Base-by-base conservation (phyloP, 164 flowering plant genomes). In the Vitis cinerea region DNA sequence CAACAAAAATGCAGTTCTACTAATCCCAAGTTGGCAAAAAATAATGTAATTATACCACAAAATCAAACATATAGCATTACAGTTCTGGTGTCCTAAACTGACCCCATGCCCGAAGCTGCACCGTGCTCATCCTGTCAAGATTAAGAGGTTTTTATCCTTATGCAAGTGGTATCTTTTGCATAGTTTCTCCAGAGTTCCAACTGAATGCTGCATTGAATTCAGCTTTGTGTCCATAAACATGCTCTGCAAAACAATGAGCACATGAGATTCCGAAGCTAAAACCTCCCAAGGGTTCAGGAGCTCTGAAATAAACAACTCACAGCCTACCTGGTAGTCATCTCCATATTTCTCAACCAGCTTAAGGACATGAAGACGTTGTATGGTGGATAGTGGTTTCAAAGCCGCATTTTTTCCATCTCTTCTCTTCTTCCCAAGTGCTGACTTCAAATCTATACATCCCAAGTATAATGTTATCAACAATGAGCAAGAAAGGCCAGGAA, bases 171-270 rank as follows among this genome's bases (percentile, higher is more conserved):
- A 93, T 72, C 99, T 85, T 71, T 79, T 71, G 88, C 99, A 93
- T 5, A 93, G 69, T 67, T 88, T 93, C 84, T 86, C 81, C 70
- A 91, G 73, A 37, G 89, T 81, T 13, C 87, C 93, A 37, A 88
- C 79, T 1, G 99, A 87, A 74, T 92, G 98, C 83, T 95, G 98
- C 94, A 95, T 81, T 4, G 88, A 53, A 72, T 95, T 95, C 23
- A 93, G 73, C 73, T 91, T 93, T 37, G 67, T 86, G 72, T 95
- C 99, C 91, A 74, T 84, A 84, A 88, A 88, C 99, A 95, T 93
- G 9, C 82, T 79, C 99, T 95, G 91, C 79, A 67, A 73, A 67
- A 60, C 14, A 65, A 74, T 5, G 69, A 19, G 11, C 29, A 44
- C 37, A 6, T 27, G 1, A 37, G 54, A 56, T 44, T 16, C 47